A percentile compares a stretch with the other conserved stretches of the same genome.
phyloP scores from a whole-genome alignment of 257 asterid species.

The Parsonsia alboflavescens region DNA sequence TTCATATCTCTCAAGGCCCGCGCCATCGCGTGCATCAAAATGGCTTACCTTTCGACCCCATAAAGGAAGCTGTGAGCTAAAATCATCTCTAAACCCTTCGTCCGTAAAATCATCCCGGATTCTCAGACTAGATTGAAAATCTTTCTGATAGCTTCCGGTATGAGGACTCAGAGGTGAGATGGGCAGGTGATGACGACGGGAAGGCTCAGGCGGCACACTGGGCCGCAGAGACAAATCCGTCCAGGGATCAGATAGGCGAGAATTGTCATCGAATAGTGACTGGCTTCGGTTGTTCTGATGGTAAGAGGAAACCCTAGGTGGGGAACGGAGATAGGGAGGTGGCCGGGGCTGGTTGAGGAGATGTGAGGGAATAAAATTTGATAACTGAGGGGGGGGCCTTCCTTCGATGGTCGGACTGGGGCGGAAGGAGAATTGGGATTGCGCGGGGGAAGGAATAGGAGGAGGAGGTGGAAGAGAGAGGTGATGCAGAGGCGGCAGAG shows the following conservation, averaged over 20 bases:
- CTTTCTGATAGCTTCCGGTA: slow-evolving; percentile 1
- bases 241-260: slow-evolving; percentile 15
- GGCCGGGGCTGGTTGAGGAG: slow-evolving; percentile 21
- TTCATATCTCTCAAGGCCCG: background rate
- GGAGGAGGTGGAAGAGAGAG: slow-evolving; percentile 20
- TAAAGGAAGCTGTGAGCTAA: slow-evolving; percentile 5
- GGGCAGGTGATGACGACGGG: slow-evolving; percentile 6
- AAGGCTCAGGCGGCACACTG: slow-evolving; percentile 12
- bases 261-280: background rate
- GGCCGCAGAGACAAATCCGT: slow-evolving; percentile 11
- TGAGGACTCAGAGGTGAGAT: slow-evolving; percentile 13
- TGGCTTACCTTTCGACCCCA: slow-evolving; percentile 19
- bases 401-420: slow-evolving; percentile 15
- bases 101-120: slow-evolving; percentile 22
- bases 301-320: slow-evolving; percentile 20
- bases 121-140: slow-evolving; percentile 25
- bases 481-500: slow-evolving; percentile 23
- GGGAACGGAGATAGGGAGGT: slow-evolving; percentile 21
- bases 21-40: slow-evolving; percentile 5
- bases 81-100: slow-evolving; percentile 15
- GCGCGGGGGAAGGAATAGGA: slow-evolving; percentile 18
- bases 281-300: background rate
- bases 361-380: slow-evolving; percentile 40
- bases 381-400: slow-evolving; percentile 22
- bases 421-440: slow-evolving; percentile 29